Percentiles rank a stretch among this genome's conserved stretches.
These are phyloP conservation scores for Hypholoma sublateritium DNA, from an alignment of 768 basidiomycete species.

Conservation along the genomic window DNA sequence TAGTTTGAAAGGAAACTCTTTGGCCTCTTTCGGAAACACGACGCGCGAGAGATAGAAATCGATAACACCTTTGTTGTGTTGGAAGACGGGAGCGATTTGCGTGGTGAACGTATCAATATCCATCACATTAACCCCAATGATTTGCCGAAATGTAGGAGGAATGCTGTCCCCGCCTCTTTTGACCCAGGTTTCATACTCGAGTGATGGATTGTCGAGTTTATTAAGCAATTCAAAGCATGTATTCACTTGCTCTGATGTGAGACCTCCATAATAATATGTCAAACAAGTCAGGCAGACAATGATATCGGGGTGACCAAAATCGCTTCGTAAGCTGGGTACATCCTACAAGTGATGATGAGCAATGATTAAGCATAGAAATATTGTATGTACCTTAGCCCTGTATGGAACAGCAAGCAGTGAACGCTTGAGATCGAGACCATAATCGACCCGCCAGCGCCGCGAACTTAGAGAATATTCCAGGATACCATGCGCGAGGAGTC, in stretches of 20 bases:
- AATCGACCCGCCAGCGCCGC: constrained; percentile 52
- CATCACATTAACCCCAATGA: constrained; percentile 42
- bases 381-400: constrained; percentile 32
- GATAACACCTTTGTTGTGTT: constrained; percentile 35
- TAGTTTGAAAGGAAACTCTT: constrained; percentile 47
- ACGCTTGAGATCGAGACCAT: constrained; percentile 42
- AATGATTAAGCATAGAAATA: not conserved
- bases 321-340: constrained; percentile 41
- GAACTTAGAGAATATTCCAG: constrained; percentile 35
- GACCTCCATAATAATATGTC: constrained; percentile 49
- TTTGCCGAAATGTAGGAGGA: constrained; percentile 27
- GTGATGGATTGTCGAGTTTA: constrained; percentile 38
- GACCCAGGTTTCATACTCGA: constrained; percentile 43
- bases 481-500: constrained; percentile 41
- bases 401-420: constrained; percentile 53
- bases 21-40: constrained; percentile 52
- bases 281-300: constrained; percentile 45
- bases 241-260: constrained; percentile 36
- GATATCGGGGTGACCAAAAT: constrained; percentile 55
- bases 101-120: constrained; percentile 20
- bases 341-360: constrained; percentile 28
- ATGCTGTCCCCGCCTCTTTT: constrained; percentile 16
- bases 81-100: constrained; percentile 34
- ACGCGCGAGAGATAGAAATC: constrained; percentile 46
- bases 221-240: constrained; percentile 36